A percentile compares a stretch with the other conserved stretches of the same genome.
Evolutionary conservation across 2,329 filamentous ascomycete species (phyloP).

Genomic region (Stemphylium beticola): DNA sequence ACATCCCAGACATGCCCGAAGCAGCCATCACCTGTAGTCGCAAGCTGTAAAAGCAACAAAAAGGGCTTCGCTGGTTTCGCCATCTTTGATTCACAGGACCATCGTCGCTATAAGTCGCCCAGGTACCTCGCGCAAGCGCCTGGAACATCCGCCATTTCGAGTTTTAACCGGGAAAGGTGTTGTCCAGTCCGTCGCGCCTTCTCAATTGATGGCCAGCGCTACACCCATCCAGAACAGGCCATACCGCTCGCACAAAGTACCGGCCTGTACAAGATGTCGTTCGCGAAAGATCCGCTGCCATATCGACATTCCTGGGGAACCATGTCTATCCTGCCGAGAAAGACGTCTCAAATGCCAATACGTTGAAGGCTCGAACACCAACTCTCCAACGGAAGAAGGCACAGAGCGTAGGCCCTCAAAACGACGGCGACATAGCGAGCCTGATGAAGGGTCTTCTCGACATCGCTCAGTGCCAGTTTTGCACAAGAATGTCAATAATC

Average conservation of each 20-base stretch:
- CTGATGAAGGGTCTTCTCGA: slow-evolving; percentile 28
- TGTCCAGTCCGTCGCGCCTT: neutral
- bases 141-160: neutral
- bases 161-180: neutral
- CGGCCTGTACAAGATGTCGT: slow-evolving; percentile 51
- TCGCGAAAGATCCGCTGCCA: slow-evolving; percentile 52
- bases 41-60: neutral
- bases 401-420: slow-evolving; percentile 33
- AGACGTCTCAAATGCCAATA: slow-evolving; percentile 48
- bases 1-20: neutral
- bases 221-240: slow-evolving; percentile 46
- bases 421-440: slow-evolving; percentile 36
- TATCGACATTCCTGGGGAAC: slow-evolving; percentile 48
- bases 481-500: slow-evolving; percentile 38
- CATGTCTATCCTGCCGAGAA: slow-evolving; percentile 50
- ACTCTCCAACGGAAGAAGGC: slow-evolving; percentile 31
- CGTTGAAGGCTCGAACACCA: slow-evolving; percentile 32
- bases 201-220: slow-evolving; percentile 38
- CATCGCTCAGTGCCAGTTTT: slow-evolving; percentile 34
- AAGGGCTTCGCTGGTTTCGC: neutral
- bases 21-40: neutral
- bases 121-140: neutral
- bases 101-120: neutral
- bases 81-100: neutral
- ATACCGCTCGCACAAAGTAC: slow-evolving; percentile 52